Evolutionary conservation across 1,284 basidiomycete species (phyloP).

Genomic region (Tylopilus sp.): DNA sequence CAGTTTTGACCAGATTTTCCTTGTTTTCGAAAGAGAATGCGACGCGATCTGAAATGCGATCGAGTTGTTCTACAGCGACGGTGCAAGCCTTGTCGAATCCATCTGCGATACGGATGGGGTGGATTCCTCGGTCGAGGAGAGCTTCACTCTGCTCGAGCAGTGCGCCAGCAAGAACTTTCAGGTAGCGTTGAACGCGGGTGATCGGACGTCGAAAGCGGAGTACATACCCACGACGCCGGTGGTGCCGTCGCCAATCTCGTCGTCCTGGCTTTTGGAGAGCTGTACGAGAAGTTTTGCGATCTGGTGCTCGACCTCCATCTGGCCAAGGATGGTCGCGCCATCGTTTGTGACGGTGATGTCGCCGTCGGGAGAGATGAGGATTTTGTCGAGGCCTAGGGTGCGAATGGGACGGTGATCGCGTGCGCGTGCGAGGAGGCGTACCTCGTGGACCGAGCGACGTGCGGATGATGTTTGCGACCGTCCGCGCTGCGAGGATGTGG

Average conservation of each 20-base stretch:
- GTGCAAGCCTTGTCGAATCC: slow-evolving; percentile 93
- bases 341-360: slow-evolving; percentile 99
- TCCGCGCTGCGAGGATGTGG: slow-evolving; percentile 90
- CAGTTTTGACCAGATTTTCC: slow-evolving; percentile 86
- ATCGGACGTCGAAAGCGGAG: not conserved
- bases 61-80: slow-evolving; percentile 86
- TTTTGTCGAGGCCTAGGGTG: slow-evolving; percentile 88
- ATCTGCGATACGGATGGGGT: slow-evolving; percentile 97
- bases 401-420: slow-evolving; percentile 6
- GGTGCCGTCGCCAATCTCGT: slow-evolving; percentile 98
- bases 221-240: slow-evolving; percentile 94
- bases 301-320: slow-evolving; percentile 98
- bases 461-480: slow-evolving; percentile 91
- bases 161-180: slow-evolving; percentile 90
- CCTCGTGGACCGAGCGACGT: slow-evolving; percentile 94
- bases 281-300: slow-evolving; percentile 98
- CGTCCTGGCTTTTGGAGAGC: slow-evolving; percentile 95
- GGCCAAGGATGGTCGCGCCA: slow-evolving; percentile 91
- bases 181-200: slow-evolving; percentile 8
- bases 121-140: slow-evolving; percentile 94
- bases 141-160: slow-evolving; percentile 86
- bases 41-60: slow-evolving; percentile 88
- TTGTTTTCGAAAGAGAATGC: slow-evolving; percentile 81
- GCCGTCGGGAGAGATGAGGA: slow-evolving; percentile 95
- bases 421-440: slow-evolving; percentile 30